Evolutionary conservation across 495 filamentous ascomycete genomes (phyloP).

Genomic region (Cercophora sp.): DNA sequence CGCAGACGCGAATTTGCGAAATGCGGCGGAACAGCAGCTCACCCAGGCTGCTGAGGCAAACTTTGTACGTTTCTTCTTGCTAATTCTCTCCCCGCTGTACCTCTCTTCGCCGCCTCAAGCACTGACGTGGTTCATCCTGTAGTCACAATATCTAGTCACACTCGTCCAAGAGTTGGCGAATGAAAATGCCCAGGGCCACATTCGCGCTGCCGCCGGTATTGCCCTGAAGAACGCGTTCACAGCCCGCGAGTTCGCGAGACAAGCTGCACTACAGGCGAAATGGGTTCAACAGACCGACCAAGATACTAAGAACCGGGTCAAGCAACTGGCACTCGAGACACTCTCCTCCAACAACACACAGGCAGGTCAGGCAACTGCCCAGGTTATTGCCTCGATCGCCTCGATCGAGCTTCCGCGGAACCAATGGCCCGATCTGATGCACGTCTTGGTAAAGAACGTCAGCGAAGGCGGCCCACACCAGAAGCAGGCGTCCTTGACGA

Average conservation of each 20-base stretch:
- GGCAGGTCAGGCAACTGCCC: constrained; percentile 83
- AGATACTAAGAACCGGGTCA: constrained; percentile 78
- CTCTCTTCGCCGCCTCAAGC: neutral
- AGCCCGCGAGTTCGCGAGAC: constrained; percentile 78
- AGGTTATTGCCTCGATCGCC: constrained; percentile 92
- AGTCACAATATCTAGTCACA: constrained; percentile 87
- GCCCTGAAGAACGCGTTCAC: constrained; percentile 96
- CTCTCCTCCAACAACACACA: constrained; percentile 69
- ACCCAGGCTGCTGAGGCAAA: constrained; percentile 85
- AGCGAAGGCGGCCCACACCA: constrained; percentile 76
- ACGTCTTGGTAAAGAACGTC: constrained; percentile 82
- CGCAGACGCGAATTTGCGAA: constrained; percentile 81
- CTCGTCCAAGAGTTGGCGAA: constrained; percentile 91
- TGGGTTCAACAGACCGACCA: constrained; percentile 78
- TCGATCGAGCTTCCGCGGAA: constrained; percentile 88
- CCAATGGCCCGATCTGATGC: constrained; percentile 96
- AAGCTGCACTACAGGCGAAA: constrained; percentile 83
- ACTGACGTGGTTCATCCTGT: constrained; percentile 20
- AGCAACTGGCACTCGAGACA: constrained; percentile 81
- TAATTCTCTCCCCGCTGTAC: neutral
- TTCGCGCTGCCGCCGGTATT: constrained; percentile 89
- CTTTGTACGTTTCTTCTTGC: constrained; percentile 67
- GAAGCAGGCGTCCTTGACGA: constrained; percentile 89
- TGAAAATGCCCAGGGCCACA: constrained; percentile 73
- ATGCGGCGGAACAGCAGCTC: constrained; percentile 90